These are phyloP conservation scores for Pseudogymnoascus sp. DNA, from an alignment of 2,329 filamentous ascomycete species.

Conservation along the genomic window DNA sequence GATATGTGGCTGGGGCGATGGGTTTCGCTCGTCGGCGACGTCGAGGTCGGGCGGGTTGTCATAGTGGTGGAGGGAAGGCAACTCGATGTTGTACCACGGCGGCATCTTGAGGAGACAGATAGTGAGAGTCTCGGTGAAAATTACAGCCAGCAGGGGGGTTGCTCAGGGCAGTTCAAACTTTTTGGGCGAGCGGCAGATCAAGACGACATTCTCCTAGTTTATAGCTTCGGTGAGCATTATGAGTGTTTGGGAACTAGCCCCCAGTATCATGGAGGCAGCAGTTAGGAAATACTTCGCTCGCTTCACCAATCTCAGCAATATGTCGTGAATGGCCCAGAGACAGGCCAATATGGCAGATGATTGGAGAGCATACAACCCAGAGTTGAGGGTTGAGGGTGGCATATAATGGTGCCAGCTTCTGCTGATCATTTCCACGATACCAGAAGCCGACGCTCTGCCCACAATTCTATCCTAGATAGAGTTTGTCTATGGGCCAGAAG, in stretches of 20 bases:
- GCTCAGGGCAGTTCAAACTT: neutral
- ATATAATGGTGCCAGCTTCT: neutral
- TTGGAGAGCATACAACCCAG: neutral
- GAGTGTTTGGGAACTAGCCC: neutral
- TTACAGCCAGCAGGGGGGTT: neutral
- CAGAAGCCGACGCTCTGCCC: neutral
- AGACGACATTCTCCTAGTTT: neutral
- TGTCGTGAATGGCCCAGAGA: neutral
- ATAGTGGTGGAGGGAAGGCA: neutral
- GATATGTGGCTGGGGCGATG: neutral
- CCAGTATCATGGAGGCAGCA: neutral
- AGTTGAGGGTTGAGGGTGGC: neutral
- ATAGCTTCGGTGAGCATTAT: neutral
- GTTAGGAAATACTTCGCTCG: neutral
- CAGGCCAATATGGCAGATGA: neutral
- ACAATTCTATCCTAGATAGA: constrained; percentile 3
- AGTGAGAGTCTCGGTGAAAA: neutral
- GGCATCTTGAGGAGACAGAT: neutral
- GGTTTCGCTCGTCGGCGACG: constrained; percentile 1
- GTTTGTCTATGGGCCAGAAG: neutral
- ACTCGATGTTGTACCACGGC: neutral
- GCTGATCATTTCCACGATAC: neutral
- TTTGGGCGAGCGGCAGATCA: neutral
- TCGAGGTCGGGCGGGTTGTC: constrained; percentile 7
- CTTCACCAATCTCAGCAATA: neutral